Evolutionary conservation across 306 rosid genomes (phyloP), one percentile per base, ranked within the genome.

Genomic region (Erythrophleum fordii): DNA sequence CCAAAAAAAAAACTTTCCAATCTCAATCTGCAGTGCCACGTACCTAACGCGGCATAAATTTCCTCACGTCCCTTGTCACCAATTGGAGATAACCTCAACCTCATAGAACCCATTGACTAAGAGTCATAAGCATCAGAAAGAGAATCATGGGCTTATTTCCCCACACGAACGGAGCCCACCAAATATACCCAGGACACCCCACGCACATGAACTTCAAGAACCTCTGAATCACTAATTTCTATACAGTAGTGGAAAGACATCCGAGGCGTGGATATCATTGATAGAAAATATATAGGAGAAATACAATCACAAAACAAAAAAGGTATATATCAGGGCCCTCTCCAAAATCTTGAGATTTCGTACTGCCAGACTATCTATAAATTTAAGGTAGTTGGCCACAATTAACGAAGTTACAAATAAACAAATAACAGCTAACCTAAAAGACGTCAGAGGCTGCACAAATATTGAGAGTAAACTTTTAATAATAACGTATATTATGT

Each of bases 401-500:
- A 8, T 39, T 62, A 31, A 6, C 0, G 9, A 56, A 60, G 6
- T 31, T 16, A 29, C 5, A 34, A 31, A 29, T 6, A 62, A 31
- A 28, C 18, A 31, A 34, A 34, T 34, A 64, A 64, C 25, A 31
- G 44, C 14, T 17, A 64, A 31, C 13, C 25, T 64, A 39, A 29
- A 39, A 64, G 2, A 17, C 8, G 28, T 34, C 37, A 12, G 66
- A 17, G 26, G 72, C 42, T 76, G 51, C 51, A 74, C 71, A 70
- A 35, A 62, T 45, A 53, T 31, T 7, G 0, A 52, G 6, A 22
- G 58, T 44, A 65, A 61, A 39, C 44, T 22, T 64, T 17, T 20
- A 51, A 51, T 10, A 58, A 25, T 42, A 59, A 52, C 17, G 48
- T 41, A 55, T 67, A 81, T 20, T 20, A 46, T 62, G 48, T 72